A percentile compares a stretch with the other conserved stretches of the same genome.
These are phyloP conservation scores for Penicillium malachiteum DNA, from an alignment of 495 filamentous ascomycete genomes.

Conservation along the genomic window DNA sequence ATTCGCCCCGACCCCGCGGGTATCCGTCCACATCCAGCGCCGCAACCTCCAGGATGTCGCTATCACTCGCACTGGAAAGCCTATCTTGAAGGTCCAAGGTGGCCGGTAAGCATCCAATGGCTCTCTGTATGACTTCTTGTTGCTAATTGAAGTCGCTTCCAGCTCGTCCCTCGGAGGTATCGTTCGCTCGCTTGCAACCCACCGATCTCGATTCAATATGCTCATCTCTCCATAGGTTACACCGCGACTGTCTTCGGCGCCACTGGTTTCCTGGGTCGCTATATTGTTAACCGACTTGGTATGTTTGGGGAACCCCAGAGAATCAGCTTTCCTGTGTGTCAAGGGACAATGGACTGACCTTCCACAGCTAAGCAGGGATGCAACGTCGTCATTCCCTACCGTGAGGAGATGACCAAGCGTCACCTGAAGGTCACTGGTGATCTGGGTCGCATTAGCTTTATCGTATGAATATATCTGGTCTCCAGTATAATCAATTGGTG, in stretches of 20 bases:
- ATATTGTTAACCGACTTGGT: slow-evolving; percentile 97
- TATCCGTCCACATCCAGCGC: slow-evolving; percentile 48
- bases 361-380: slow-evolving; percentile 79
- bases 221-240: slow-evolving; percentile 62
- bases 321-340: slow-evolving; percentile 7
- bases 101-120: slow-evolving; percentile 64
- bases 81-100: slow-evolving; percentile 76
- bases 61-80: slow-evolving; percentile 85
- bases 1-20: slow-evolving; percentile 40
- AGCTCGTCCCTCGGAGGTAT: slow-evolving; percentile 86
- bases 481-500: background rate
- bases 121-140: background rate
- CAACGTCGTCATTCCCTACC: slow-evolving; percentile 88
- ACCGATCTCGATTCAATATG: slow-evolving; percentile 14
- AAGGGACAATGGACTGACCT: slow-evolving; percentile 30
- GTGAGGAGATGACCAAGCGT: slow-evolving; percentile 96
- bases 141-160: slow-evolving; percentile 26
- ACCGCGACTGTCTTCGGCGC: slow-evolving; percentile 98
- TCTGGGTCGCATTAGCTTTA: slow-evolving; percentile 82
- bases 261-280: slow-evolving; percentile 91
- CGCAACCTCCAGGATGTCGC: slow-evolving; percentile 71
- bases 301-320: slow-evolving; percentile 24
- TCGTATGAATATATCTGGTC: slow-evolving; percentile 48
- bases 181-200: slow-evolving; percentile 25
- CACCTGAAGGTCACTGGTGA: slow-evolving; percentile 95